Base-by-base conservation (phyloP, 148 eudicot species). In the Selenicereus undatus region DNA sequence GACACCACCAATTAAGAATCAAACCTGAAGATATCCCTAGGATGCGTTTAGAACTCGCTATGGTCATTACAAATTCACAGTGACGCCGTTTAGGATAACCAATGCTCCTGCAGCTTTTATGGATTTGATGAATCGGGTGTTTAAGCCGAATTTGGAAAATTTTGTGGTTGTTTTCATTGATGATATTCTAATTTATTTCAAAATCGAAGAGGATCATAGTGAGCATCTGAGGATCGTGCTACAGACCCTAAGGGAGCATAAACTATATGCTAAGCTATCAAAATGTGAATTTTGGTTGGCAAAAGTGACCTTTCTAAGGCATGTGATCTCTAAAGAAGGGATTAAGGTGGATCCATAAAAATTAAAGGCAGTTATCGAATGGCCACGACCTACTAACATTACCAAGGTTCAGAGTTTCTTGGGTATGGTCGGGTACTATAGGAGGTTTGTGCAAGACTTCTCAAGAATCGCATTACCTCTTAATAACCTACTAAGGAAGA, bases 101-200 rank as follows among this genome's bases (percentile, higher is more conserved):
- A 69, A 71, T 52, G 75, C 81, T n/a, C 48, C 75, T 0, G 32
- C 75, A 7, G 50, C 48, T 0, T 79, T 79, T 35, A 74, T 69
- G 11, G 16, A 21, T 1, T 18, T 48, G 4, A 79, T 79, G 81
- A 79, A 79, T 18, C 9, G 14, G 11, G 9, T 79, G 2, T 64
- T 80, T 20, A 26, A 7, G 3, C 78, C 75, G 1, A 50, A 69
- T n/a, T 16, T 79, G 48, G 8, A 51, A 1, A 78, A 43, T 20
- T 78, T 78, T 42, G 35, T 78, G 35, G 16, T 78, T 24, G 73
- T 78, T 7, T 78, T 78, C 30, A 36, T 78, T 24, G 30, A 78
- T 43, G 73, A 65, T 30, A 1, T 45, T 45, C 3, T 45, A 10
- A 45, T 45, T 6, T 45, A 45, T 10, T 45, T 4, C 50, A 45